Evolutionary conservation across 306 rosid species (phyloP), one percentile per base, ranked within the genome.

Genomic region (Acacia melanoxylon): DNA sequence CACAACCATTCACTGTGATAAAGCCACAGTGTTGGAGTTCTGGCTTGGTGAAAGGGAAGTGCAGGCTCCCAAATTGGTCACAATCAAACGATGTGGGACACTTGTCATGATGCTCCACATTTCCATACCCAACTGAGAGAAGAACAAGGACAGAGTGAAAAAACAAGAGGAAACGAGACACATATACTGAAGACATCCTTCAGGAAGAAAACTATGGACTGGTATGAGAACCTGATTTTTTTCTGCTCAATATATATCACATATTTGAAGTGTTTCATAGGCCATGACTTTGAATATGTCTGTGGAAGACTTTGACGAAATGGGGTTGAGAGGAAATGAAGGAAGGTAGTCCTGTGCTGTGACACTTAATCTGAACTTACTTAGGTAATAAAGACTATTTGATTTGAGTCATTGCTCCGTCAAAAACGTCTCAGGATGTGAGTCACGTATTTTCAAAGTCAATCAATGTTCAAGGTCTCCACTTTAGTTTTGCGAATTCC

Each of bases 41-140:
- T 24, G 74, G 63, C 35, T 69, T 84, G 46, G 90, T 81, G 82
- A 87, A 84, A 75, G 90, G 90, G 74, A 78, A 84, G 20, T 20
- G 22, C 4, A 86, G 74, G 17, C 4, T 61, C 40, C 81, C 82
- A 31, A 75, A 24, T 9, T 3, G 0, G 24, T 81, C 83, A 74
- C 89, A 78, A 0, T 1, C 11, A 76, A 86, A 86, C 10, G 81
- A 81, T 31, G 2, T 24, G 14, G 81, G 77, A 78, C 89, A 86
- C 42, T 72, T 44, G 37, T 7, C 42, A 11, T 40, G 3, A 11
- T 46, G 5, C 19, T 15, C 0, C 29, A 58, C 58, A 22, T 15
- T 37, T 52, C 6, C 84, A 70, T 83, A 5, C 19, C 41, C 61
- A 27, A 48, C 1, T 37, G 78, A 67, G 76, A 54, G 62, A 48